phyloP scores from a whole-genome alignment of 2,329 filamentous ascomycete genomes.

The Aspergillus japonicus region DNA sequence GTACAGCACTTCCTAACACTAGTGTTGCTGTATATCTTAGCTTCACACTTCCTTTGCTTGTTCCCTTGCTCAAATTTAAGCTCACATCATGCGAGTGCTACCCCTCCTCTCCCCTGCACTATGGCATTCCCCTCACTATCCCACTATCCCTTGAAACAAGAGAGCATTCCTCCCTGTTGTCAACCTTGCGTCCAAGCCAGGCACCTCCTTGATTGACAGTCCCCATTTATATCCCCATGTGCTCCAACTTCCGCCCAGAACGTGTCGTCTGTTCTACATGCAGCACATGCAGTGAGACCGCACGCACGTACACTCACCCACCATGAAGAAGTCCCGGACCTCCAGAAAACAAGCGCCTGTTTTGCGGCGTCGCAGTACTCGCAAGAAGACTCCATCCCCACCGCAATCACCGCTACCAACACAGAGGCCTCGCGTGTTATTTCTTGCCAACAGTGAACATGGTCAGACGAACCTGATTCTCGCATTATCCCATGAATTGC shows the following conservation, averaged over 20 bases:
- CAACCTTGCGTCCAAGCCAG: not conserved
- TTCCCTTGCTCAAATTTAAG: not conserved
- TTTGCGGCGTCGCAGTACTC: not conserved
- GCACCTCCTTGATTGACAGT: not conserved
- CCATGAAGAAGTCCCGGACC: not conserved
- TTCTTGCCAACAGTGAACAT: constrained; percentile 1
- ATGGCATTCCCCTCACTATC: not conserved
- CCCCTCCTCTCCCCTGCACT: not conserved
- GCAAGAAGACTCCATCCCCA: not conserved
- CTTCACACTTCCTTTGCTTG: not conserved
- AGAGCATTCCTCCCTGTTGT: not conserved
- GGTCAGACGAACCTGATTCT: constrained; percentile 1
- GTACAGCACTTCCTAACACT: no score
- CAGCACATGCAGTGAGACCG: not conserved
- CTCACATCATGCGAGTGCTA: not conserved
- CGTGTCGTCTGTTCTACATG: not conserved
- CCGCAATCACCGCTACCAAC: not conserved
- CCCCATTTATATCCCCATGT: not conserved
- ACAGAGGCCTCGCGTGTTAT: not conserved
- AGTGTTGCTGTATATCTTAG: no score
- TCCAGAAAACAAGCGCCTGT: not conserved
- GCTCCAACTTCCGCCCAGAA: not conserved
- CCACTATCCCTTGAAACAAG: not conserved
- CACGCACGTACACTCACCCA: not conserved
- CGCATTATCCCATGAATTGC: not conserved